These are phyloP conservation scores for Nematocida major DNA, from an alignment of 371 early-diverging fungal species.

Conservation along the genomic window DNA sequence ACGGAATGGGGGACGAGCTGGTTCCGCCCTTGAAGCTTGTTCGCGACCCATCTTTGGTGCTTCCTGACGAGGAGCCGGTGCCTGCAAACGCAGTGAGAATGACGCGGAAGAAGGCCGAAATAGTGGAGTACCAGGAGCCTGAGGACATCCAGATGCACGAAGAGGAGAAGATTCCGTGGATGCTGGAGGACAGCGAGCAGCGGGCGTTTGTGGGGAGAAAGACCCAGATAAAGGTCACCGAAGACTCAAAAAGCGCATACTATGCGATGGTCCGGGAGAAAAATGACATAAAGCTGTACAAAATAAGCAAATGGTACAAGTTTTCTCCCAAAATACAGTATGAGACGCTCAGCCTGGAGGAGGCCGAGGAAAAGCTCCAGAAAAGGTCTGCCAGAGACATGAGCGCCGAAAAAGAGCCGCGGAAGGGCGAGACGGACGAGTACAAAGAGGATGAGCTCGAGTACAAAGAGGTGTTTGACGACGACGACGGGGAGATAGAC, in stretches of 20 bases:
- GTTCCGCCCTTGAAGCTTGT: slow-evolving; percentile 36
- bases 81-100: slow-evolving; percentile 34
- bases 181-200: slow-evolving; percentile 56
- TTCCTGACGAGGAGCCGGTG: slow-evolving; percentile 43
- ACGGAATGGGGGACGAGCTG: slow-evolving; percentile 34
- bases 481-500: slow-evolving; percentile 61
- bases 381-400: slow-evolving; percentile 44
- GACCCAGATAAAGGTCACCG: slow-evolving; percentile 46
- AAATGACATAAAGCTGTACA: slow-evolving; percentile 71
- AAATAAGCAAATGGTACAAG: slow-evolving; percentile 79
- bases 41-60: slow-evolving; percentile 33
- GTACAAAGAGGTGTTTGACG: slow-evolving; percentile 64
- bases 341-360: slow-evolving; percentile 74
- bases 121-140: slow-evolving; percentile 60
- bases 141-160: slow-evolving; percentile 57
- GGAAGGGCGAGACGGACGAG: slow-evolving; percentile 66
- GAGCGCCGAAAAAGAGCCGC: slow-evolving; percentile 12
- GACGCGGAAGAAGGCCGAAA: slow-evolving; percentile 61
- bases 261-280: slow-evolving; percentile 61
- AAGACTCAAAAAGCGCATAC: slow-evolving; percentile 49
- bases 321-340: slow-evolving; percentile 74
- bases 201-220: slow-evolving; percentile 54
- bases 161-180: slow-evolving; percentile 56
- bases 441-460: slow-evolving; percentile 62
- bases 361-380: slow-evolving; percentile 77